phyloP scores from a whole-genome alignment of 2,329 filamentous ascomycete species.

The Cordyceps fumosorosea region DNA sequence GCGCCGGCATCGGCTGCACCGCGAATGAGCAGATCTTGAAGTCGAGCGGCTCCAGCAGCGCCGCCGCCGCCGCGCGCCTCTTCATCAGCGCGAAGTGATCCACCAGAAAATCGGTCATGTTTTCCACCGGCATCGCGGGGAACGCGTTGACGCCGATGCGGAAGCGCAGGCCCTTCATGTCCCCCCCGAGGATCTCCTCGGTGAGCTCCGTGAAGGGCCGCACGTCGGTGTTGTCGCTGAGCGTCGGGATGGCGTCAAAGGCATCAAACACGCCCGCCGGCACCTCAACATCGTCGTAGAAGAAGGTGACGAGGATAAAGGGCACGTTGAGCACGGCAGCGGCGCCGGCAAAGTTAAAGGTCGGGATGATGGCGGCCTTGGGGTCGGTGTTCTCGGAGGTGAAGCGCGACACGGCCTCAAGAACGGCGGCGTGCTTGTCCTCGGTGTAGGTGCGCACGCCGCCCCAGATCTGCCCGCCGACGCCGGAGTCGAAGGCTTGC shows the following conservation, averaged over 20 bases:
- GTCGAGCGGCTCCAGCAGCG: constrained; percentile 10
- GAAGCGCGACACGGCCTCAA: constrained; percentile 12
- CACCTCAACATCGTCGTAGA: constrained; percentile 51
- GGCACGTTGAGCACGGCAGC: constrained; percentile 7
- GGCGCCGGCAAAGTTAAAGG: constrained; percentile 12
- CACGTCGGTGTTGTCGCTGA: constrained; percentile 38
- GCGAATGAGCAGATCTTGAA: constrained; percentile 15
- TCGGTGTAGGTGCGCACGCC: constrained; percentile 13
- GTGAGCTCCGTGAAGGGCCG: constrained; percentile 40
- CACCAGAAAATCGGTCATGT: constrained; percentile 18
- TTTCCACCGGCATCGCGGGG: constrained; percentile 17
- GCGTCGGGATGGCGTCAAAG: constrained; percentile 42
- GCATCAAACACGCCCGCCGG: constrained; percentile 48
- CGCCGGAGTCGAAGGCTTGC: constrained; percentile 8
- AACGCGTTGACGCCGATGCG: constrained; percentile 19
- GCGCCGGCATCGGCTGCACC: constrained; percentile 17
- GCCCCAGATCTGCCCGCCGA: constrained; percentile 13
- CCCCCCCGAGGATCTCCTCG: constrained; percentile 11
- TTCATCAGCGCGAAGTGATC: constrained; percentile 14
- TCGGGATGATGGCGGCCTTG: constrained; percentile 15
- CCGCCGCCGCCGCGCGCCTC: neutral
- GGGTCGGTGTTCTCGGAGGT: constrained; percentile 13
- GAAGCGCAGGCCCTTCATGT: constrained; percentile 16
- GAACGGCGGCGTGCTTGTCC: constrained; percentile 9
- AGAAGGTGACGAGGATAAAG: constrained; percentile 23